phyloP scores from a whole-genome alignment of 768 basidiomycete species.

The Amyloporia xantha region DNA sequence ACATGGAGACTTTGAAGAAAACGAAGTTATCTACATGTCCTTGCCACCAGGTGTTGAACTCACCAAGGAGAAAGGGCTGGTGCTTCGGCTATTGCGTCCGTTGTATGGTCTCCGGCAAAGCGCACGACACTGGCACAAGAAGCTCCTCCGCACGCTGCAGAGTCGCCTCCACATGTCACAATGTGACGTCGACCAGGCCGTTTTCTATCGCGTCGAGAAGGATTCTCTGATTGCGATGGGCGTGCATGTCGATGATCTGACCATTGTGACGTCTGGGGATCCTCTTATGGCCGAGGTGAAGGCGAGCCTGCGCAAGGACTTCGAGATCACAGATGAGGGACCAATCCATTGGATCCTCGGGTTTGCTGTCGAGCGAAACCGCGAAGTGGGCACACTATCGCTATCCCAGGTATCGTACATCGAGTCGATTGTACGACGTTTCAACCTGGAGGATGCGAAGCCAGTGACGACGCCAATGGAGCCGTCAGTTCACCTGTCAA shows the following conservation, averaged over 20 bases:
- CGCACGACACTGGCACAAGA: slow-evolving; percentile 31
- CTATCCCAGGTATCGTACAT: slow-evolving; percentile 20
- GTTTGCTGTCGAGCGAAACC: slow-evolving; percentile 9
- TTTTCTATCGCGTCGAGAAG: slow-evolving; percentile 5
- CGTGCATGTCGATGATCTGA: slow-evolving; percentile 9
- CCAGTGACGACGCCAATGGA: slow-evolving; percentile 17
- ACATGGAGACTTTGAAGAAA: slow-evolving; percentile 22
- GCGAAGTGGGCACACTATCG: slow-evolving; percentile 3
- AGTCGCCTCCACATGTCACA: slow-evolving; percentile 17
- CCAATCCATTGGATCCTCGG: slow-evolving; percentile 3
- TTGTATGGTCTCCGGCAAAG: slow-evolving; percentile 38
- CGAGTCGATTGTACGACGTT: slow-evolving; percentile 14
- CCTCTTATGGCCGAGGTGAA: background rate
- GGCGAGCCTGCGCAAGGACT: background rate
- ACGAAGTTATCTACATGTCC: slow-evolving; percentile 27
- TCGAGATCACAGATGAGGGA: slow-evolving; percentile 4
- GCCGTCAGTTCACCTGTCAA: slow-evolving; percentile 4
- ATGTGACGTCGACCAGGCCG: slow-evolving; percentile 20
- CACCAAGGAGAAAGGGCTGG: slow-evolving; percentile 1
- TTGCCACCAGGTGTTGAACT: slow-evolving; percentile 24
- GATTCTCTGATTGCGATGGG: background rate
- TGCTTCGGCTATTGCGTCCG: background rate
- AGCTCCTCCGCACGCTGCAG: slow-evolving; percentile 15
- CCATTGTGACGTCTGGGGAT: background rate
- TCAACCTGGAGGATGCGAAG: slow-evolving; percentile 18